phyloP scores from a whole-genome alignment of 495 filamentous ascomycete species.

The Daldinia caldariorum region DNA sequence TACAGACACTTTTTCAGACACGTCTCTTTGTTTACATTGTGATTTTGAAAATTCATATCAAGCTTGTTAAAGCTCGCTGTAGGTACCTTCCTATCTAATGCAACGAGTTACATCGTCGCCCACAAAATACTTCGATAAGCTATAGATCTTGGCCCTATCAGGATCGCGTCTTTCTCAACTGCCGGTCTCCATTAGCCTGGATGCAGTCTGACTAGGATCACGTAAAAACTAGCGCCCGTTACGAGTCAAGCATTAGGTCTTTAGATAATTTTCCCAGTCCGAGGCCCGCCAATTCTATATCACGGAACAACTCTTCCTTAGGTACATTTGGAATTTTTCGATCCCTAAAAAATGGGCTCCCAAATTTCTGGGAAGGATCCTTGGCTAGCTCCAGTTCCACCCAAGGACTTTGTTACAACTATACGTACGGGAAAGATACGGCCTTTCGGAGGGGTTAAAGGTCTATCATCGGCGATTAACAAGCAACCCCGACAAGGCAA shows the following conservation, averaged over 20 bases:
- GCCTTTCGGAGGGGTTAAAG: constrained; percentile 45
- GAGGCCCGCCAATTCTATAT: not conserved
- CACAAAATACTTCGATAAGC: not conserved
- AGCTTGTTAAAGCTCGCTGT: too few relatives aligned
- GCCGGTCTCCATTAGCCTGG: constrained; percentile 13
- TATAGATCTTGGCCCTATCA: constrained; percentile 21
- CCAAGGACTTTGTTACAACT: constrained; percentile 59
- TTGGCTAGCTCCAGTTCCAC: constrained; percentile 63
- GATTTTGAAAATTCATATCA: too few relatives aligned
- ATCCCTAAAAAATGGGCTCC: constrained; percentile 30
- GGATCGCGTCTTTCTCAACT: constrained; percentile 13
- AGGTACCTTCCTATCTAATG: too few relatives aligned
- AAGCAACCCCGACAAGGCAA: constrained; percentile 50
- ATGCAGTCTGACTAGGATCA: constrained; percentile 10
- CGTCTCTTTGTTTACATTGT: too few relatives aligned
- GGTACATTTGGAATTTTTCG: not conserved
- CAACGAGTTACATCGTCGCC: not conserved
- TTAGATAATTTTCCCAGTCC: not conserved
- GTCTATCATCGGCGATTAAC: constrained; percentile 54
- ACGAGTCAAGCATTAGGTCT: constrained; percentile 32
- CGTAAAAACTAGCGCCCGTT: constrained; percentile 21
- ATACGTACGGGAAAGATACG: constrained; percentile 55
- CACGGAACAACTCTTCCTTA: not conserved
- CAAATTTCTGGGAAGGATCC: constrained; percentile 75
- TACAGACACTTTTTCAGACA: too few relatives aligned